phyloP scores from a whole-genome alignment of 1,139 yeast species.

The Geotrichum carabidarum region DNA sequence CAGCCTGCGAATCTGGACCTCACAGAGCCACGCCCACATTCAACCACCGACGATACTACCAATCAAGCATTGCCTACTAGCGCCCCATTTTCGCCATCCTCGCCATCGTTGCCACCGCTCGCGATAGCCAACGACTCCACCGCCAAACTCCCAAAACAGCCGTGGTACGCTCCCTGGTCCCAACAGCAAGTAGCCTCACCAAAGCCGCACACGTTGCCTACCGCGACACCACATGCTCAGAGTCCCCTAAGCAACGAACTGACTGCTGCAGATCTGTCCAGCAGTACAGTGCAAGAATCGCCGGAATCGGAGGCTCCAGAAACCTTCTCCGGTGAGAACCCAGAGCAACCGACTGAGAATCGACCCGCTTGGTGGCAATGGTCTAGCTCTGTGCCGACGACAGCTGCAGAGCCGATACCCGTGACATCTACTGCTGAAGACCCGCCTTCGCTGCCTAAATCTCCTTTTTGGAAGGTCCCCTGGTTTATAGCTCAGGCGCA shows the following conservation, averaged over 20 bases:
- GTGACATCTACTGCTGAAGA: background rate
- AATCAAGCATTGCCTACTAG: background rate
- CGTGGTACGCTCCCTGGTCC: background rate
- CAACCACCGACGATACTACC: background rate
- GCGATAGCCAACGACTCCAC: background rate
- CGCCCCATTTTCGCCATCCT: background rate
- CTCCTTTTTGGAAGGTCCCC: too few species aligned
- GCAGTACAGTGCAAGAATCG: background rate
- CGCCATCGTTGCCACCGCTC: background rate
- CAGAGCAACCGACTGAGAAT: background rate
- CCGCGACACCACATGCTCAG: constrained; percentile 5
- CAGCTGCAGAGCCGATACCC: background rate
- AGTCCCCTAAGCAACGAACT: constrained; percentile 7
- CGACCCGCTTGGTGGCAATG: constrained; percentile 9
- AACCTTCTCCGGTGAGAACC: background rate
- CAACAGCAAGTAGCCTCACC: background rate
- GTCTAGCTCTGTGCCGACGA: background rate
- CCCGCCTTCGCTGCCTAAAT: too few species aligned
- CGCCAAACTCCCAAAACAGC: background rate
- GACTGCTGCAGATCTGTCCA: background rate
- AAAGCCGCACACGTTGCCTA: background rate
- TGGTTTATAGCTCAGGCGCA: background rate
- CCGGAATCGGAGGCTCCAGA: background rate
- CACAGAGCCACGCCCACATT: background rate
- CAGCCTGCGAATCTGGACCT: background rate